Conservation (phyloP, 1,284 basidiomycete species). For the Kalmanozyma brasiliensis region DNA sequence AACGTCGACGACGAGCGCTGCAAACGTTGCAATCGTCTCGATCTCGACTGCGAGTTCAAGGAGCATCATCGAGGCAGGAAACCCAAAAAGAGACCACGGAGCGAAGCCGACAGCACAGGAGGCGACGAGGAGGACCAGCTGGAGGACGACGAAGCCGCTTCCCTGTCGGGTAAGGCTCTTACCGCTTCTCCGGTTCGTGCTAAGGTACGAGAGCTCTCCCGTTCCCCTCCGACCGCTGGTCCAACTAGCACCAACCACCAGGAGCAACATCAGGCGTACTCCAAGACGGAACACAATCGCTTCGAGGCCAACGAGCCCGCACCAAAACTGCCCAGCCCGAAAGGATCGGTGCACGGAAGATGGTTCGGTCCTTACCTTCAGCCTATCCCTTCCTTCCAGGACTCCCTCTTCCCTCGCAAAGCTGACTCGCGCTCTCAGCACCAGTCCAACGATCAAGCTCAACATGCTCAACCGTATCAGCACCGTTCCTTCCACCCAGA, state of each 20-base stretch:
- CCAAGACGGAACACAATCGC: constrained; percentile 12
- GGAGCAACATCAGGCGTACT: constrained; percentile 12
- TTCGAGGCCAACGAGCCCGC: constrained; percentile 22
- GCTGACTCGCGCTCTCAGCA: constrained; percentile 11
- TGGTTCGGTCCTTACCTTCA: constrained; percentile 49
- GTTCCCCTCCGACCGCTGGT: constrained; percentile 18
- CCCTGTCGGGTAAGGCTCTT: constrained; percentile 2
- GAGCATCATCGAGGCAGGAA: constrained; percentile 51
- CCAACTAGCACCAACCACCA: constrained; percentile 6
- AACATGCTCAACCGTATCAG: constrained; percentile 5
- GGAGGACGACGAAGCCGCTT: constrained; percentile 26
- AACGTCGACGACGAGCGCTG: constrained; percentile 37
- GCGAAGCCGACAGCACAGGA: constrained; percentile 29
- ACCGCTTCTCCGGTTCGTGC: constrained; percentile 14
- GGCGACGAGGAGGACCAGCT: constrained; percentile 43
- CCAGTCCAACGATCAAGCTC: constrained; percentile 7
- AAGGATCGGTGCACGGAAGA: constrained; percentile 36
- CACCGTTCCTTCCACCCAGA: constrained; percentile 22
- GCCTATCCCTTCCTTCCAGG: constrained; percentile 31
- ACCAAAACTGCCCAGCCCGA: constrained; percentile 38
- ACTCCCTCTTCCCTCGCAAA: constrained; percentile 29
- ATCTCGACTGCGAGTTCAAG: constrained; percentile 47
- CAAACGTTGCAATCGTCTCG: constrained; percentile 49
- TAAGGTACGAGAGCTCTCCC: constrained; percentile 20
- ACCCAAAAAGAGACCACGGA: constrained; percentile 43